Evolutionary conservation across 2,329 filamentous ascomycete genomes (phyloP).

Genomic region (Alternaria sp.): DNA sequence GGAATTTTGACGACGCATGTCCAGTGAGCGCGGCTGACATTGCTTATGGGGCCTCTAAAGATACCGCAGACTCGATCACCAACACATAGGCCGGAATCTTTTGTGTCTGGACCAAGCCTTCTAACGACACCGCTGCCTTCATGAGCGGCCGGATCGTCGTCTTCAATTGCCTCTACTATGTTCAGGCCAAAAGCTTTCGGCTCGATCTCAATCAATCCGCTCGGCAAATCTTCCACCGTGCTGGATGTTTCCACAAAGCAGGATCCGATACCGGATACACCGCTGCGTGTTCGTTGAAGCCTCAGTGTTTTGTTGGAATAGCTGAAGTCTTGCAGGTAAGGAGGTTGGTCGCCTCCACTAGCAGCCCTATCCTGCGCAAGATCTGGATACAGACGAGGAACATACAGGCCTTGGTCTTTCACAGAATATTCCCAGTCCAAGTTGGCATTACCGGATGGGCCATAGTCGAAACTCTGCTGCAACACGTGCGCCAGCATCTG

Average conservation of each 20-base stretch:
- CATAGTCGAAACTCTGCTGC: neutral
- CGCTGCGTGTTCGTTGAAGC: neutral
- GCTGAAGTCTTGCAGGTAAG: neutral
- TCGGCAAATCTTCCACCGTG: neutral
- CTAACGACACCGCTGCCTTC: neutral
- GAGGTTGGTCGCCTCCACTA: conserved; percentile 2
- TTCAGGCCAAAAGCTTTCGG: conserved; percentile 3
- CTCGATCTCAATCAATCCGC: neutral
- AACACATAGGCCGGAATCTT: neutral
- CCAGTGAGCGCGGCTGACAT: neutral
- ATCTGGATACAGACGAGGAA: conserved; percentile 3
- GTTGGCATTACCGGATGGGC: neutral
- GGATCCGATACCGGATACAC: neutral
- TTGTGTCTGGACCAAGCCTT: neutral
- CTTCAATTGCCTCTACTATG: neutral
- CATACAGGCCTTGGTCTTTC: neutral
- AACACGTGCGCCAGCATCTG: neutral
- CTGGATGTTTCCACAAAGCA: neutral
- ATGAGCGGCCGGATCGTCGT: neutral
- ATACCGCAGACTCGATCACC: conserved; percentile 8
- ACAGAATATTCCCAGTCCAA: conserved; percentile 2
- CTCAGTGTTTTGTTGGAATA: neutral
- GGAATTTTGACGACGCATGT: neutral
- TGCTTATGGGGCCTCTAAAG: neutral
- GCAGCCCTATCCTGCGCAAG: neutral